Evolutionary conservation across 2,329 filamentous ascomycete genomes (phyloP).

Genomic region (Neonectria punicea): DNA sequence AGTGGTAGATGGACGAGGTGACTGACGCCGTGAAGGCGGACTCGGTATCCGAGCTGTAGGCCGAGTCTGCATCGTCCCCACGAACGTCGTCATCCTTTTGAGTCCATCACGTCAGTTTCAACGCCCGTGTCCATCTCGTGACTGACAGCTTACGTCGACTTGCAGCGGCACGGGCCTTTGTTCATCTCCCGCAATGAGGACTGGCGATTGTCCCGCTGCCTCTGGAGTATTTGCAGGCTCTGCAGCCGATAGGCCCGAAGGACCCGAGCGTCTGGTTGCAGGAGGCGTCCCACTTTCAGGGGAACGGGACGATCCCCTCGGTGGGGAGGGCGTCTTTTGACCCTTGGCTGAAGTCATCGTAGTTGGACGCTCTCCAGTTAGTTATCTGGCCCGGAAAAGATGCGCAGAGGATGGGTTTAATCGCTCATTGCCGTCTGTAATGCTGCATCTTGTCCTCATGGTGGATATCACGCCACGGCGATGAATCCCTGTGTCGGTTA

Average conservation of each 20-base stretch:
- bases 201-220: too few species aligned
- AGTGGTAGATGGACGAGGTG: constrained; percentile 56
- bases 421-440: background rate
- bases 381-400: background rate
- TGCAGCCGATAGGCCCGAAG: constrained; percentile 12
- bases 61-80: constrained; percentile 46
- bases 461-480: background rate
- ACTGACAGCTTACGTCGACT: constrained; percentile 26
- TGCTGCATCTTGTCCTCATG: background rate
- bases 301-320: constrained; percentile 10
- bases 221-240: background rate
- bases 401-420: background rate
- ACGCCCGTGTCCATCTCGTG: background rate
- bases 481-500: background rate
- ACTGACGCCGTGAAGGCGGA: constrained; percentile 49
- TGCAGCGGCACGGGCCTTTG: constrained; percentile 27
- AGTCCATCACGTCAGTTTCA: background rate
- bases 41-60: constrained; percentile 47
- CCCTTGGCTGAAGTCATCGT: background rate
- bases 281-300: constrained; percentile 1
- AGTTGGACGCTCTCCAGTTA: background rate
- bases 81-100: constrained; percentile 31
- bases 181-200: background rate
- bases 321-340: background rate
- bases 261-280: constrained; percentile 4